Evolutionary conservation across 108 stramenopile genomes (phyloP), one percentile per base, ranked within the genome.

Genomic region (Mediolabrus comicus): DNA sequence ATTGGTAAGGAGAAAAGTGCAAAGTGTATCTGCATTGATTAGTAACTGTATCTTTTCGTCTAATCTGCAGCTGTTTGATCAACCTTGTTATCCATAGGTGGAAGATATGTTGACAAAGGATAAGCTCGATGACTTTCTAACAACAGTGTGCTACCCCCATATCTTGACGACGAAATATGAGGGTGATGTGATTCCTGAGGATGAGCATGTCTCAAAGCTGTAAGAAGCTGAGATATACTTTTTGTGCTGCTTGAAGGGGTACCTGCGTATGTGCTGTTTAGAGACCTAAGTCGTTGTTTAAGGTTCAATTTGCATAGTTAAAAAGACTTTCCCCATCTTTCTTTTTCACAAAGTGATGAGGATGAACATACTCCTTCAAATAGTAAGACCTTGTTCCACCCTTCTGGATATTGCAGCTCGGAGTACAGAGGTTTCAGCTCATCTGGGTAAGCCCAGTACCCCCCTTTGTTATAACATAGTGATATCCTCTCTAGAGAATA

Each of bases 61-160:
- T n/a, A n/a, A n/a, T n/a, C n/a, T n/a, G n/a, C n/a, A n/a, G n/a
- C n/a, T n/a, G n/a, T n/a, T n/a, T n/a, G n/a, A n/a, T n/a, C n/a
- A n/a, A n/a, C n/a, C n/a, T n/a, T n/a, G n/a, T n/a, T n/a, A n/a
- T n/a, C n/a, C n/a, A 34, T 39, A 84, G 80, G 80, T 91, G 17
- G 84, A 84, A 71, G 75, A 88, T 14, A 94, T 94, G 93, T 77
- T 94, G 43, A 86, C 84, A 22, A 88, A 86, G 59, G 78, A 81
- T 53, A 79, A 83, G 35, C 71, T 94, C 27, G 93, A 94, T 78
- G 87, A 94, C 51, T 94, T 94, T 63, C 77, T 94, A 56, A 94
- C 93, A 22, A 75, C 83, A 25, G 89, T 94, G 14, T 92, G 90
- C 64, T 94, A 94, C 62, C 93, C 93, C 2, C 83, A 92, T 77